Percentiles rank a stretch among this genome's conserved stretches.
Evolutionary conservation across 768 basidiomycete genomes (phyloP).

Genomic region (Naganishia randhawae): DNA sequence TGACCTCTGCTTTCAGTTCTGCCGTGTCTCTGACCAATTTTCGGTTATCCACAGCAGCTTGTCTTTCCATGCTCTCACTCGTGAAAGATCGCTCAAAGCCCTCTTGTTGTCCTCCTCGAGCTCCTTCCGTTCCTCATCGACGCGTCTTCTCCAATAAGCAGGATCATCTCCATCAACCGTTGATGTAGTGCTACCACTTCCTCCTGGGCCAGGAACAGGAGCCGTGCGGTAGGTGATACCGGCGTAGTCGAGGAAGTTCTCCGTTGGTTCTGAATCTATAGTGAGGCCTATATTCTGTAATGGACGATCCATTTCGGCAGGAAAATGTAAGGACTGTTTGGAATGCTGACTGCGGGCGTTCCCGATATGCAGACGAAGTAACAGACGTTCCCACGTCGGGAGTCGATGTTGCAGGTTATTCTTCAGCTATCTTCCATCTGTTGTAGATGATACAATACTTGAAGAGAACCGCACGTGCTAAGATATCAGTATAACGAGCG

Average conservation of each 20-base stretch:
- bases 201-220: background rate
- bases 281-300: too few relatives aligned
- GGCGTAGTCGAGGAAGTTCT: conserved; percentile 1
- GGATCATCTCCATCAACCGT: background rate
- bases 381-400: too few relatives aligned
- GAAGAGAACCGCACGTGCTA: too few relatives aligned
- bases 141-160: background rate
- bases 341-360: too few relatives aligned
- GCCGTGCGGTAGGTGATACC: background rate
- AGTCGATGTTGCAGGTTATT: too few relatives aligned
- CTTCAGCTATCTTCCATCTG: too few relatives aligned
- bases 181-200: background rate
- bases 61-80: background rate
- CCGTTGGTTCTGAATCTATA: background rate
- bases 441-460: too few relatives aligned
- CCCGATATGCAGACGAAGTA: too few relatives aligned
- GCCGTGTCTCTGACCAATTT: background rate
- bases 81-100: background rate
- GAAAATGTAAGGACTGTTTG: too few relatives aligned
- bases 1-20: background rate
- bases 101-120: background rate
- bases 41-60: background rate
- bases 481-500: too few relatives aligned
- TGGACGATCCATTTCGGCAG: too few relatives aligned
- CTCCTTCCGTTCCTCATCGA: background rate